Evolutionary conservation across 2,329 filamentous ascomycete genomes (phyloP).

Genomic region (Ophiosphaerella herpotricha): DNA sequence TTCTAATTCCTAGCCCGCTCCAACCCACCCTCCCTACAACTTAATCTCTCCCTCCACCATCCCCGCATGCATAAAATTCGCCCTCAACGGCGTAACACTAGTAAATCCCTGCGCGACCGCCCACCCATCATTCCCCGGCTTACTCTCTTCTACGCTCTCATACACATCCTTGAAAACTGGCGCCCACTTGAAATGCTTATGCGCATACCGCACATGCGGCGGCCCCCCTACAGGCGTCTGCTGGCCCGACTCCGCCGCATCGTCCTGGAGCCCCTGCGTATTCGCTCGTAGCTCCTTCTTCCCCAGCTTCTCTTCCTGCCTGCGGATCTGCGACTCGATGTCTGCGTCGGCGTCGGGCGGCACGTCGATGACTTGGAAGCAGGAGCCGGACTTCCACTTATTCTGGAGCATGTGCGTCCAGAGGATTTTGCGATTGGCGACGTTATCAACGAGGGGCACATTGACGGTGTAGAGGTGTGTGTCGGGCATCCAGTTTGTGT

Average conservation of each 20-base stretch:
- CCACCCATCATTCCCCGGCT: conserved; percentile 90
- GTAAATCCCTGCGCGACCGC: conserved; percentile 85
- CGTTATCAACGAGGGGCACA: conserved; percentile 78
- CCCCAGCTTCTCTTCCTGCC: conserved; percentile 59
- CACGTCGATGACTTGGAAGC: conserved; percentile 80
- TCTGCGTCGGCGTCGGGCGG: conserved; percentile 65
- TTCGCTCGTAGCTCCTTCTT: conserved; percentile 44
- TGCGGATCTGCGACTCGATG: conserved; percentile 75
- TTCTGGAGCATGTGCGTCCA: conserved; percentile 90
- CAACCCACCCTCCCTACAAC: conserved; percentile 8
- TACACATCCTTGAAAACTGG: conserved; percentile 87
- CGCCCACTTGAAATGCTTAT: conserved; percentile 95
- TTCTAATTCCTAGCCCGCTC: not conserved
- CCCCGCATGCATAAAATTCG: conserved; percentile 80
- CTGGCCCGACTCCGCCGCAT: conserved; percentile 20
- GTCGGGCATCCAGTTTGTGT: conserved; percentile 69
- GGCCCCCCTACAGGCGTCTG: conserved; percentile 33
- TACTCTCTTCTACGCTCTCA: conserved; percentile 78
- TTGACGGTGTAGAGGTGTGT: conserved; percentile 92
- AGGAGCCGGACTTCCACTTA: conserved; percentile 81
- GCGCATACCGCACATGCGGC: conserved; percentile 61
- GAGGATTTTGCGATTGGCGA: conserved; percentile 73
- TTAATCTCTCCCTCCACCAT: conserved; percentile 40
- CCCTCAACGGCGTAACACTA: conserved; percentile 86
- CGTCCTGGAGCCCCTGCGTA: conserved; percentile 15